A percentile compares a stretch with the other conserved stretches of the same genome.
Conservation (phyloP, 1,284 basidiomycete species). For the Sporisorium scitamineum region DNA sequence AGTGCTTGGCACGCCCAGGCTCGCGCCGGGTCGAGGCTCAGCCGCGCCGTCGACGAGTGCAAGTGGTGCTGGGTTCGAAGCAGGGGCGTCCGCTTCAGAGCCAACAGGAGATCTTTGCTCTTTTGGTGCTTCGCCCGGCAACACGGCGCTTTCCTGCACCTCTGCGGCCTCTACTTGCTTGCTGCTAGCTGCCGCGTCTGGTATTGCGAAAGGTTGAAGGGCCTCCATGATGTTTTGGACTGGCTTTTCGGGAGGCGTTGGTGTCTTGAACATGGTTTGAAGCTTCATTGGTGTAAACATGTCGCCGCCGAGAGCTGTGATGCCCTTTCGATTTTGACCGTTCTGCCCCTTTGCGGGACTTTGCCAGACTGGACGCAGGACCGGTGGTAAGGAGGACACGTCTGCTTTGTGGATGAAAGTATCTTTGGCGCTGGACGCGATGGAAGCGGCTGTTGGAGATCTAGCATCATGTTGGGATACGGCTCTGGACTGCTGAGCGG, state of each 20-base stretch:
- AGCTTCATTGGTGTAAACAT: constrained; percentile 66
- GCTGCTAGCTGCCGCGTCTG: constrained; percentile 1
- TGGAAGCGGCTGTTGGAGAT: constrained; percentile 24
- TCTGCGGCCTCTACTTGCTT: neutral
- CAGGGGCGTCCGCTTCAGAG: neutral
- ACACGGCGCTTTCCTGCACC: neutral
- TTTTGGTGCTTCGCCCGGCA: neutral
- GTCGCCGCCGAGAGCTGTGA: constrained; percentile 59
- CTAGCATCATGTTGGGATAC: constrained; percentile 13
- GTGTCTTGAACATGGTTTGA: constrained; percentile 64
- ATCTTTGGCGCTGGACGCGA: constrained; percentile 36
- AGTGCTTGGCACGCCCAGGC: constrained; percentile 21
- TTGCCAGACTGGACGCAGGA: constrained; percentile 63
- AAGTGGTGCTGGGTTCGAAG: neutral
- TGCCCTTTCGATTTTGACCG: constrained; percentile 22
- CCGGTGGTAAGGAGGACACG: constrained; percentile 59
- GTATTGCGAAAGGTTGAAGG: constrained; percentile 16
- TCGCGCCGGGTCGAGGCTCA: neutral
- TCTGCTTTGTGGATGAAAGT: constrained; percentile 65
- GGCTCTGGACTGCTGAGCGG: constrained; percentile 21
- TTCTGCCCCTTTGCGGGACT: constrained; percentile 43
- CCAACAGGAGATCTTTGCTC: neutral
- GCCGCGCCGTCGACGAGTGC: neutral
- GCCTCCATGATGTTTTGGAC: constrained; percentile 29
- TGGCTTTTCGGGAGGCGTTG: constrained; percentile 46